phyloP scores from a whole-genome alignment of 2,329 filamentous ascomycete genomes.

The Endocalyx cinctus region DNA sequence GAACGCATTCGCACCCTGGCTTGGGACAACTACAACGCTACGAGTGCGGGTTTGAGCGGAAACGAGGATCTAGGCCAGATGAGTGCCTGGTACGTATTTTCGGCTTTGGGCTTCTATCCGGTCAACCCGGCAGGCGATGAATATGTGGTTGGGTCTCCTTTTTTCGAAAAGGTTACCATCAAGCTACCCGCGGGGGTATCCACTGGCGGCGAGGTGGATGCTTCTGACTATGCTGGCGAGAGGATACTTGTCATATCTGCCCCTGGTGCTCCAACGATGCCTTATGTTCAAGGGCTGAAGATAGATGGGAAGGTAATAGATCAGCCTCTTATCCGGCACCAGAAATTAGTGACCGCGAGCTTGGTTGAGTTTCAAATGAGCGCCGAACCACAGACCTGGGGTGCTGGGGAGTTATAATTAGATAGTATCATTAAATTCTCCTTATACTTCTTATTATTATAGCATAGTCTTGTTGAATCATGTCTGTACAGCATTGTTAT shows the following conservation, averaged over 20 bases:
- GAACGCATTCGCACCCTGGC: conserved; percentile 33
- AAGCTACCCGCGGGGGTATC: conserved; percentile 27
- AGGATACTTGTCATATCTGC: conserved; percentile 35
- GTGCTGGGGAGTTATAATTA: too few relatives aligned
- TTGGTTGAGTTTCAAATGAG: conserved; percentile 42
- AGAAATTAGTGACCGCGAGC: conserved; percentile 33
- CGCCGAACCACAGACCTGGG: too few relatives aligned
- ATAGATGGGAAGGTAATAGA: conserved; percentile 33
- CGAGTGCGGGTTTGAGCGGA: conserved; percentile 38
- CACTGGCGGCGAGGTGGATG: conserved; percentile 16
- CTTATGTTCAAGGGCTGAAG: conserved; percentile 35
- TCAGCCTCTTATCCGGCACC: conserved; percentile 33
- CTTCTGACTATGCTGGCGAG: conserved; percentile 5
- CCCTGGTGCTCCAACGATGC: conserved; percentile 33
- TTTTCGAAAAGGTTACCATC: conserved; percentile 40
- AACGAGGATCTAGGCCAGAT: conserved; percentile 47
- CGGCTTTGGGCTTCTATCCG: conserved; percentile 42
- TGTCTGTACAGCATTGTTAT: too few relatives aligned
- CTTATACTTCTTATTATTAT: too few relatives aligned
- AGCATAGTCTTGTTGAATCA: too few relatives aligned
- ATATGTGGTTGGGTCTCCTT: conserved; percentile 40
- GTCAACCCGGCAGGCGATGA: conserved; percentile 39
- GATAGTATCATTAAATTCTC: too few relatives aligned
- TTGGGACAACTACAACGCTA: conserved; percentile 39
- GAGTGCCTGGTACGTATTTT: conserved; percentile 46